Evolutionary conservation across 176 grass and related monocot genomes (phyloP).

Genomic region (Cenchrus americanus): DNA sequence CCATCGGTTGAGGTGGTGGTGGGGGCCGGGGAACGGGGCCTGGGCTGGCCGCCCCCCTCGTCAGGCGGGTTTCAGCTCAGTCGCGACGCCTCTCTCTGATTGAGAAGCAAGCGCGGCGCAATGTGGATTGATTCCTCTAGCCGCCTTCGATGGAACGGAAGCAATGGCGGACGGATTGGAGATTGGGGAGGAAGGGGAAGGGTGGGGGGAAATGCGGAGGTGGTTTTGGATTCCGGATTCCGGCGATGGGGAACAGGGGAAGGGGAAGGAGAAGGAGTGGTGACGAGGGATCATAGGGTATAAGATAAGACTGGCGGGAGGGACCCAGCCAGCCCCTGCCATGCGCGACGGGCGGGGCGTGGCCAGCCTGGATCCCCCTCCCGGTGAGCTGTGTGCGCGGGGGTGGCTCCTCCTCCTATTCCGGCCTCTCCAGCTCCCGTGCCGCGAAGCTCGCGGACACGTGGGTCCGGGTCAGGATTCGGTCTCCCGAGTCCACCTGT

Average conservation of each 20-base stretch:
- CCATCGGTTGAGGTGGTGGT: conserved; percentile 43
- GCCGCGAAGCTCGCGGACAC: neutral
- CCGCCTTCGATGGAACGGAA: neutral
- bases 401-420: neutral
- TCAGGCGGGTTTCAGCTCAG: neutral
- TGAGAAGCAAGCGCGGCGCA: too few relatives aligned
- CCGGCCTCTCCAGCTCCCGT: too few relatives aligned
- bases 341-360: neutral
- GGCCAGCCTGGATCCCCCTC: conserved; percentile 48
- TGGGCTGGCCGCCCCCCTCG: too few relatives aligned
- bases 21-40: too few relatives aligned
- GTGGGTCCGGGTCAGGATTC: fast-evolving
- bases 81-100: neutral
- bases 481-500: neutral
- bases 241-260: conserved; percentile 15
- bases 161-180: neutral
- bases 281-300: conserved; percentile 52
- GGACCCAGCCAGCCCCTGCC: neutral
- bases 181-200: neutral
- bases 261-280: conserved; percentile 20
- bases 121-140: neutral
- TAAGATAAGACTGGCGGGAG: neutral
- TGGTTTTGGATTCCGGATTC: neutral
- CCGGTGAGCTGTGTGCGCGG: conserved; percentile 31
- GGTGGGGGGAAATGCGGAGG: neutral